phyloP scores from a whole-genome alignment of 768 basidiomycete species.

The Calocera cornea region DNA sequence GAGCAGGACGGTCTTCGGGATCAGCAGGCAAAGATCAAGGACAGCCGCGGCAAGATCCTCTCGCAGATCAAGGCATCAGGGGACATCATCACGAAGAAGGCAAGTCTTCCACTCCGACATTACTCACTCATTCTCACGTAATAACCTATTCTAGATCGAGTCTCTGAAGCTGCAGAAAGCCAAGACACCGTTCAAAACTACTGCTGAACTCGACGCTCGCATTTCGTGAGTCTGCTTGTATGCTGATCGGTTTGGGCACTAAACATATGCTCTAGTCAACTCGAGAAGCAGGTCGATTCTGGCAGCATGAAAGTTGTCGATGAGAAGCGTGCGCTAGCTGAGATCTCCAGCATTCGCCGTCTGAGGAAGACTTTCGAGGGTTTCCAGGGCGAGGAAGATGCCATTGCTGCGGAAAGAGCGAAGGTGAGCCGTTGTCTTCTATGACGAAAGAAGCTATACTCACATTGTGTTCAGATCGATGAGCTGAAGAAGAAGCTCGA shows the following conservation, averaged over 20 bases:
- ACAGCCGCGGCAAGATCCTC: conserved; percentile 48
- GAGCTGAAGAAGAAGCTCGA: conserved; percentile 72
- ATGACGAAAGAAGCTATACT: background rate
- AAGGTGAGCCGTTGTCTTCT: conserved; percentile 17
- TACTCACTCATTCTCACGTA: conserved; percentile 8
- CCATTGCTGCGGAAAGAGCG: conserved; percentile 66
- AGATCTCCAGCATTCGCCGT: conserved; percentile 64
- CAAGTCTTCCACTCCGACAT: conserved; percentile 19
- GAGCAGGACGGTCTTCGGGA: conserved; percentile 70
- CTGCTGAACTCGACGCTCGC: conserved; percentile 74
- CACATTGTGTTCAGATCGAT: conserved; percentile 32
- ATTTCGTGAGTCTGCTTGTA: conserved; percentile 47
- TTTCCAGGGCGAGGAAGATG: conserved; percentile 64
- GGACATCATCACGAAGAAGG: conserved; percentile 73
- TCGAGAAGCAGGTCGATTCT: conserved; percentile 85
- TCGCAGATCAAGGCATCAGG: conserved; percentile 71
- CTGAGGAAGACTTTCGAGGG: conserved; percentile 61
- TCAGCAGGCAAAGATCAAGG: conserved; percentile 67
- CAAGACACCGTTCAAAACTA: conserved; percentile 67
- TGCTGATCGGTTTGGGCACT: conserved; percentile 10
- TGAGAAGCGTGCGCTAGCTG: conserved; percentile 88
- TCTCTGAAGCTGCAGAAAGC: conserved; percentile 65
- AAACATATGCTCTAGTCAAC: conserved; percentile 34
- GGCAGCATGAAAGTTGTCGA: conserved; percentile 85
- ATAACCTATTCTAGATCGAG: conserved; percentile 45